phyloP scores from a whole-genome alignment of 768 basidiomycete genomes.

The Mycena belliarum region DNA sequence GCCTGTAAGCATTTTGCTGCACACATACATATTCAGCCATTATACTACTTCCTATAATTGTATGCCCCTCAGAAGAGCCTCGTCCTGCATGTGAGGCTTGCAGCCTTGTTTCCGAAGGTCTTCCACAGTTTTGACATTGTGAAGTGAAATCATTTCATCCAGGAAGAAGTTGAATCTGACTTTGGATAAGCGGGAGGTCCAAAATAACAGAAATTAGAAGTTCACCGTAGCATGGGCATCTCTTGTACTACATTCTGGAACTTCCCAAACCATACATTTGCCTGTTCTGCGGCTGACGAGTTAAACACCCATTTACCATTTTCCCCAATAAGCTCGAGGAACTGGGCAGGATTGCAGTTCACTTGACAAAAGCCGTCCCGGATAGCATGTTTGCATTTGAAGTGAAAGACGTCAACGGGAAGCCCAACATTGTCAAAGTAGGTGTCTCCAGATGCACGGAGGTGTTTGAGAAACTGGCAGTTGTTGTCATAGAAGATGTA shows the following conservation, averaged over 20 bases:
- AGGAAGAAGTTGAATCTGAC: neutral
- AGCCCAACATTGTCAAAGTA: neutral
- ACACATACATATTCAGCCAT: no score
- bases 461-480: neutral
- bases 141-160: neutral
- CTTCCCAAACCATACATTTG: neutral
- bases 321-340: neutral
- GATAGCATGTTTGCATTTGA: neutral
- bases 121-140: neutral
- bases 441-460: neutral
- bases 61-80: neutral
- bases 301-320: neutral
- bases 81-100: neutral
- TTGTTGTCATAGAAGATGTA: no score
- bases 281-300: neutral
- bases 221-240: neutral
- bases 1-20: no score
- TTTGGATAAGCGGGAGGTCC: neutral
- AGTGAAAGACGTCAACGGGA: neutral
- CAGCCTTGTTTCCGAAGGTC: neutral
- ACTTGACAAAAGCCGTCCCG: neutral
- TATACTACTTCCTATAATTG: no score
- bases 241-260: neutral
- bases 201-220: neutral
- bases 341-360: neutral